Conservation (phyloP, 2,329 filamentous ascomycete species). For the Arachnomyces sp. region DNA sequence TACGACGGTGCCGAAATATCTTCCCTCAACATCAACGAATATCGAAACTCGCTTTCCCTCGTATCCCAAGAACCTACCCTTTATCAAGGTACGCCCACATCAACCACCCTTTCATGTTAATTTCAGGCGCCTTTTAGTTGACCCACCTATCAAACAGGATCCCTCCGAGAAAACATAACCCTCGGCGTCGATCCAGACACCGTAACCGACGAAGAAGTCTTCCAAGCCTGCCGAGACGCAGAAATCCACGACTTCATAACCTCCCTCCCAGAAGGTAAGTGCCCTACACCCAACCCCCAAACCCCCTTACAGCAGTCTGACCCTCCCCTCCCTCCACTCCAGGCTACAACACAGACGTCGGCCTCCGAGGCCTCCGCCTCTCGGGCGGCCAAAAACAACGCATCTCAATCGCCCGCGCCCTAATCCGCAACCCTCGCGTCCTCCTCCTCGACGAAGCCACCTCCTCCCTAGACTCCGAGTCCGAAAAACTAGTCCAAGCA, state of each 20-base stretch:
- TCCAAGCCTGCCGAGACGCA: constrained; percentile 42
- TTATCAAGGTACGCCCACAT: constrained; percentile 30
- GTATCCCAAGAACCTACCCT: constrained; percentile 38
- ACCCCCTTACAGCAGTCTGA: background rate
- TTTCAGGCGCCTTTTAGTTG: no score
- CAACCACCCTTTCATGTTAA: constrained; percentile 3
- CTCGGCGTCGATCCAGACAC: constrained; percentile 35
- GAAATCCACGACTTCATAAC: constrained; percentile 47
- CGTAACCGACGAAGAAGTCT: constrained; percentile 32
- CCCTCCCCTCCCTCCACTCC: background rate
- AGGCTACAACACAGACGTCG: constrained; percentile 41
- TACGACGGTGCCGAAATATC: constrained; percentile 26
- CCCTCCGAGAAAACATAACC: constrained; percentile 40
- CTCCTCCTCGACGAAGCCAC: constrained; percentile 55
- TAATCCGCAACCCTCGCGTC: constrained; percentile 45
- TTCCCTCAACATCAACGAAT: constrained; percentile 20
- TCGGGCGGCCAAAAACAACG: constrained; percentile 51
- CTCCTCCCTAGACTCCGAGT: constrained; percentile 54
- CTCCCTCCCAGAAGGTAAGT: constrained; percentile 40
- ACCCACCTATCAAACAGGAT: constrained; percentile 5
- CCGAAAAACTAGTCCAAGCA: constrained; percentile 57
- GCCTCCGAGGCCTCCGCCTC: constrained; percentile 41
- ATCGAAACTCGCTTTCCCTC: constrained; percentile 26
- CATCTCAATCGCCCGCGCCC: constrained; percentile 47
- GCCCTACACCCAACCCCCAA: background rate